A percentile compares a stretch with the other conserved stretches of the same genome.
Conservation (phyloP, 139 green algal genomes). For the Haematococcus lacustris region DNA sequence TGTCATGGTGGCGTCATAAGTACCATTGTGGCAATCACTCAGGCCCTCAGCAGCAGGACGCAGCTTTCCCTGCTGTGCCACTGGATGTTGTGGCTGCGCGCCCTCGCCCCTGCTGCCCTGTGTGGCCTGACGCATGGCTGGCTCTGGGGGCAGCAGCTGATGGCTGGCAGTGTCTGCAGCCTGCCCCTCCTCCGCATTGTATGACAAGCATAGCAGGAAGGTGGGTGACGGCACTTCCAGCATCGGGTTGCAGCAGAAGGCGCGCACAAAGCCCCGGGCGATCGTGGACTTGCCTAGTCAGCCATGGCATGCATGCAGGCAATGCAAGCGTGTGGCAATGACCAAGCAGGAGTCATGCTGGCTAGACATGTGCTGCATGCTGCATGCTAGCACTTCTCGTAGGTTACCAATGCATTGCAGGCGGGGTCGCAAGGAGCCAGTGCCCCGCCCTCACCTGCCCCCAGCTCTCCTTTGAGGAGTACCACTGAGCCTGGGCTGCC, state of each 20-base stretch:
- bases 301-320: background rate
- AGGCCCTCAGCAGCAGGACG: too few relatives aligned
- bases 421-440: too few relatives aligned
- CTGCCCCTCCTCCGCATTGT: too few relatives aligned
- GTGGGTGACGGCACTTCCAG: slow-evolving; percentile 44
- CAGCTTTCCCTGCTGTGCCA: too few relatives aligned
- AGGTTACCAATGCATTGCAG: too few relatives aligned
- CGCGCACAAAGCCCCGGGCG: slow-evolving; percentile 31
- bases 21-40: too few relatives aligned
- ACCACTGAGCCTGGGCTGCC: slow-evolving; percentile 25
- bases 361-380: background rate
- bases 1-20: too few relatives aligned
- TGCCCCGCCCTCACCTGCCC: slow-evolving; percentile 7
- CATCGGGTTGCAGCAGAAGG: slow-evolving; percentile 20
- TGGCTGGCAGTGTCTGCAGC: too few relatives aligned
- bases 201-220: slow-evolving; percentile 44
- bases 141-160: too few relatives aligned
- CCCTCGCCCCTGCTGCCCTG: too few relatives aligned
- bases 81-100: too few relatives aligned
- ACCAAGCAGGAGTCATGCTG: background rate
- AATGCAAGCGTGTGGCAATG: background rate
- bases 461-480: slow-evolving; percentile 35
- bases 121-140: too few relatives aligned
- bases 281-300: slow-evolving; percentile 36
- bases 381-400: background rate